Evolutionary conservation across 257 asterid genomes (phyloP).

Genomic region (Schizonepeta tenuifolia): DNA sequence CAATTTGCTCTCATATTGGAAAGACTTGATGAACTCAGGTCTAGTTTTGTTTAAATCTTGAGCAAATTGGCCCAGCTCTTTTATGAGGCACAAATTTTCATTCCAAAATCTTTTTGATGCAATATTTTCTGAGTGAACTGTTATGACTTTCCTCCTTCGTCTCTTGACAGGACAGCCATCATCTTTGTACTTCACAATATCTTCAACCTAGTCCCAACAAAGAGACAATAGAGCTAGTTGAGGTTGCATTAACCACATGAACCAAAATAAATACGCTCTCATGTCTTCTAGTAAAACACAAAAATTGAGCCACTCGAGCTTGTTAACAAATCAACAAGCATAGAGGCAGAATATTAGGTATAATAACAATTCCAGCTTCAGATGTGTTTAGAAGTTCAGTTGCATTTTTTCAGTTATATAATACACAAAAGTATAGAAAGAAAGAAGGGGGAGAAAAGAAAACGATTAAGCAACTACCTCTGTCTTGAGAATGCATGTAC

Average conservation of each 20-base stretch:
- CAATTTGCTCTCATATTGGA: constrained; percentile 61
- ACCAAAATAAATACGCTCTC: constrained; percentile 10
- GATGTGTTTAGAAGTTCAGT: neutral
- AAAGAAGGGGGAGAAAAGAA: neutral
- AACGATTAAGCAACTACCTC: constrained; percentile 49
- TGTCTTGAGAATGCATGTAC: constrained; percentile 73
- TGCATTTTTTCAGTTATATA: neutral
- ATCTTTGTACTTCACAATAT: constrained; percentile 62
- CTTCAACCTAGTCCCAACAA: constrained; percentile 57
- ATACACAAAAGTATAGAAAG: neutral
- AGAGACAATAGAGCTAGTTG: constrained; percentile 4
- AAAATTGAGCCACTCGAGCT: constrained; percentile 7
- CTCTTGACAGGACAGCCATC: constrained; percentile 78
- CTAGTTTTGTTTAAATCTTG: constrained; percentile 55
- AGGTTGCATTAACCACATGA: constrained; percentile 18
- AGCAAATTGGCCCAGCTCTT: constrained; percentile 64
- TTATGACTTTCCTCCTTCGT: constrained; percentile 51
- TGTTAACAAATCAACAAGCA: constrained; percentile 24
- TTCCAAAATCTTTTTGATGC: constrained; percentile 83
- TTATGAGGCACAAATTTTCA: constrained; percentile 44
- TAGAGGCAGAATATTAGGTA: neutral
- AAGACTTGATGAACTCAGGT: constrained; percentile 66
- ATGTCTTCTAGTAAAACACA: neutral
- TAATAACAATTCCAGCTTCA: neutral
- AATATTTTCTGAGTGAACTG: constrained; percentile 62